Conservation (phyloP, 192 early-diverging fungal species). For the Funneliformis mosseae region DNA sequence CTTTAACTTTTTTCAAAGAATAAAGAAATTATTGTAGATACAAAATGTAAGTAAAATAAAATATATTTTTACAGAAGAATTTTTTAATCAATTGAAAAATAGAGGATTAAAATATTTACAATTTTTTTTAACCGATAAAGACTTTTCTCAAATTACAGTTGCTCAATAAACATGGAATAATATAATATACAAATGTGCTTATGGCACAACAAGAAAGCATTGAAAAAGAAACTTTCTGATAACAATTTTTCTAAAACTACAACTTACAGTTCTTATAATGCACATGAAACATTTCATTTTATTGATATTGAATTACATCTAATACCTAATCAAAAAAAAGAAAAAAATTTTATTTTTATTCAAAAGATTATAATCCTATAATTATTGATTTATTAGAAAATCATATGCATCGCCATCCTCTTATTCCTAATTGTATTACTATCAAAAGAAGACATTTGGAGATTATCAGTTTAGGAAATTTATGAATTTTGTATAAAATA, state of each 20-base stretch:
- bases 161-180: neutral
- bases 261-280: conserved; percentile 1
- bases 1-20: neutral
- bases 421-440: neutral
- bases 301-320: neutral
- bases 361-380: neutral
- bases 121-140: neutral
- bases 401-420: neutral
- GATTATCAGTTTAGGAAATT: neutral
- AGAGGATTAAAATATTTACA: neutral
- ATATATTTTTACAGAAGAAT: neutral
- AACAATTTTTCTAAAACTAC: neutral
- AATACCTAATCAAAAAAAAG: neutral
- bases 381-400: neutral
- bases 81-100: neutral
- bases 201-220: neutral
- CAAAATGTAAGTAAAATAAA: neutral
- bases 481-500: neutral
- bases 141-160: neutral
- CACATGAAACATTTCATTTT: neutral
- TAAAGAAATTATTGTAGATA: conserved; percentile 4
- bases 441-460: neutral
- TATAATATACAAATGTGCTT: neutral
- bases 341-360: neutral
- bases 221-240: neutral